Evolutionary conservation across 2,329 filamentous ascomycete species (phyloP).

Genomic region (Bipolaris sorokiniana): DNA sequence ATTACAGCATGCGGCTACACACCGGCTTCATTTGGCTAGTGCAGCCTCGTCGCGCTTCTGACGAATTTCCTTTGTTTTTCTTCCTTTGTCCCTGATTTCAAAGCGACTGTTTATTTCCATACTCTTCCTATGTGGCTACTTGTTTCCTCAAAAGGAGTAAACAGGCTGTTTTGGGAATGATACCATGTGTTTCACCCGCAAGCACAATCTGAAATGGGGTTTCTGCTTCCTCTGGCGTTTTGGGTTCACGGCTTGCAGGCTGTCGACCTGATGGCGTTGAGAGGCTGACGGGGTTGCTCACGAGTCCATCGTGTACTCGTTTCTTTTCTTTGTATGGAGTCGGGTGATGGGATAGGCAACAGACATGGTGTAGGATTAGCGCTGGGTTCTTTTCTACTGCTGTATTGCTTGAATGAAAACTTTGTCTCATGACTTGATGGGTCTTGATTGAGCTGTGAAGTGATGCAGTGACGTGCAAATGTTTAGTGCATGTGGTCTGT

Average conservation of each 20-base stretch:
- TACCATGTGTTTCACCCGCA: conserved; percentile 35
- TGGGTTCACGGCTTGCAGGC: conserved; percentile 21
- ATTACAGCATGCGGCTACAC: conserved; percentile 15
- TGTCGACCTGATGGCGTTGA: conserved; percentile 25
- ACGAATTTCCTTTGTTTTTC: conserved; percentile 14
- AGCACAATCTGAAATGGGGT: conserved; percentile 22
- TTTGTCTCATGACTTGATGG: neutral
- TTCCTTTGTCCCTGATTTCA: neutral
- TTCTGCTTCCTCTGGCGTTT: conserved; percentile 35
- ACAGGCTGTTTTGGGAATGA: conserved; percentile 34
- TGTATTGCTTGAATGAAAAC: conserved; percentile 19
- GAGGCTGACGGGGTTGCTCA: conserved; percentile 21
- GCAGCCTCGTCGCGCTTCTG: conserved; percentile 6
- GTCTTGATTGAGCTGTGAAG: neutral
- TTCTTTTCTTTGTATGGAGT: conserved; percentile 7
- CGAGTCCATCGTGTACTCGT: conserved; percentile 16
- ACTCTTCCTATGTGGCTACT: conserved; percentile 18
- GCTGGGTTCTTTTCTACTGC: conserved; percentile 12
- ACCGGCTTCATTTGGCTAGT: conserved; percentile 11
- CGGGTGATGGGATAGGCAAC: conserved; percentile 1
- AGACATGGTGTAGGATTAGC: conserved; percentile 28
- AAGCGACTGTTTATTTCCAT: conserved; percentile 16
- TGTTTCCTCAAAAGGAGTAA: conserved; percentile 18
- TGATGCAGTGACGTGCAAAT: neutral
- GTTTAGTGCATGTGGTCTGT: conserved; percentile 18